Evolutionary conservation across 768 basidiomycete species (phyloP).

Genomic region (Leccinum ochraceum): DNA sequence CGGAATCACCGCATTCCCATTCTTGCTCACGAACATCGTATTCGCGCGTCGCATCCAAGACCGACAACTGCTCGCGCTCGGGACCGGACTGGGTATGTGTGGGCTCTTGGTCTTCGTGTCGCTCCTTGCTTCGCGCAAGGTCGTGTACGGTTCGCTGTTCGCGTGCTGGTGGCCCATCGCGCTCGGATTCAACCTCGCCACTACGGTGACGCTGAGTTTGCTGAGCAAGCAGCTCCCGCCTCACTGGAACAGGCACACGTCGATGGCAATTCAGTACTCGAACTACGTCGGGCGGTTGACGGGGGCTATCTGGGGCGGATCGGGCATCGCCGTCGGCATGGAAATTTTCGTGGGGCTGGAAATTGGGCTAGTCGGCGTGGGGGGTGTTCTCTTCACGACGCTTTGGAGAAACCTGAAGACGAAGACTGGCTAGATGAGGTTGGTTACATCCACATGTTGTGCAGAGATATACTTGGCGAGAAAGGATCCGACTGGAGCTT

Average conservation of each 20-base stretch:
- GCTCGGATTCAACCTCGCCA: neutral
- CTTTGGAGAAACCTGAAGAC: neutral
- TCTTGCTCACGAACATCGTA: conserved; percentile 62
- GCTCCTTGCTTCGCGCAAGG: conserved; percentile 41
- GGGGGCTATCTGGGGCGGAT: neutral
- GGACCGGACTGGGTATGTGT: conserved; percentile 49
- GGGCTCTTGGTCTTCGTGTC: conserved; percentile 55
- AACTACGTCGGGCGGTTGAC: neutral
- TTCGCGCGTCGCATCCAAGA: conserved; percentile 61
- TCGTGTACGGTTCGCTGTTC: conserved; percentile 47
- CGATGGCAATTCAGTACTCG: conserved; percentile 22
- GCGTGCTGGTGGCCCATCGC: neutral
- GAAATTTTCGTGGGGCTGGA: neutral
- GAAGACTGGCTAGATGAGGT: neutral
- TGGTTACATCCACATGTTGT: neutral
- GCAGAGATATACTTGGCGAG: neutral
- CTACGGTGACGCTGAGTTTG: neutral
- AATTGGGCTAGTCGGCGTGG: neutral
- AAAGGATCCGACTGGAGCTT: neutral
- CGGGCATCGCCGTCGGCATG: neutral
- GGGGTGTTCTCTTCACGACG: neutral
- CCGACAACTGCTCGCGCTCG: conserved; percentile 55
- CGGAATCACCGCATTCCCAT: conserved; percentile 61
- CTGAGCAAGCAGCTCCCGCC: neutral
- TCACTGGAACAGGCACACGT: neutral